Evolutionary conservation across 148 eudicot genomes (phyloP), one percentile per base, ranked within the genome.

Genomic region (Diospyros lotus): DNA sequence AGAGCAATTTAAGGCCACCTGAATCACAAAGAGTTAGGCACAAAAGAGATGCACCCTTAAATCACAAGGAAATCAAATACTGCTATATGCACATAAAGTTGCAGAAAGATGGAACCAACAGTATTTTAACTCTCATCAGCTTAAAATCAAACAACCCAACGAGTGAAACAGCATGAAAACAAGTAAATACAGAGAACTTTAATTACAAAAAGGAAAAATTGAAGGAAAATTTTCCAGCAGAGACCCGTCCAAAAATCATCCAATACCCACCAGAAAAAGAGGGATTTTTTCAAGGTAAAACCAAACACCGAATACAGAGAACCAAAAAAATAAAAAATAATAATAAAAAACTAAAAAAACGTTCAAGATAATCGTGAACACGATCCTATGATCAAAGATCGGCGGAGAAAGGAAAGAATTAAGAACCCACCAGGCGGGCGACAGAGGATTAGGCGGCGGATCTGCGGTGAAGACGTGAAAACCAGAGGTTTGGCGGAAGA

Each of bases 381-480:
- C 55, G 38, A 41, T 81, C 80, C 73, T 17, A 64, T 74, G 48
- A 73, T 39, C 64, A 76, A 73, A 71, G 63, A 72, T 48, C 74
- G 69, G 76, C 52, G 40, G 38, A 64, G 39, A 39, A 18, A 72
- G 51, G 12, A 43, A 44, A n/a, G 46, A 70, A 42, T 55, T 45
- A 15, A 44, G 61, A 42, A 42, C n/a, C 44, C 67, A 80, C 83
- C 76, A 14, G 71, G 72, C 39, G 64, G 71, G 66, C 11, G 58
- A 74, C 54, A 77, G 68, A 77, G 74, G 83, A 80, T 69, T 44
- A 11, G 65, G 44, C 61, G 50, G 66, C 62, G 74, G 84, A 84
- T 80, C 87, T 73, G 71, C 56, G 66, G 76, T 70, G 76, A 77
- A 71, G 71, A 77, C 80, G 83, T 80, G 83, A 77, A 74, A 74